A percentile compares a stretch with the other conserved stretches of the same genome.
Evolutionary conservation across 192 early-diverging fungal genomes (phyloP).

Genomic region (Cetraspora pellucida): DNA sequence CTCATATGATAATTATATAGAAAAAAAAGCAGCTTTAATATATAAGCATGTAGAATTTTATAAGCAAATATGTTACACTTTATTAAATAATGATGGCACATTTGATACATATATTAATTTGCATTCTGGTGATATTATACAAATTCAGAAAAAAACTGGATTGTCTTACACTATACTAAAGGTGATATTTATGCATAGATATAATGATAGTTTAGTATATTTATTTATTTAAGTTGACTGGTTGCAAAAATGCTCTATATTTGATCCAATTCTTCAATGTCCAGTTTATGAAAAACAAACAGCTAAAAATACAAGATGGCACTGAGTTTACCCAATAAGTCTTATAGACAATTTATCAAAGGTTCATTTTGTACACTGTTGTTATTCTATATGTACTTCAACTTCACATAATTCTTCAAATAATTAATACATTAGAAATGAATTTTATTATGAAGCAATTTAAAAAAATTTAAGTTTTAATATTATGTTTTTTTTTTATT

Average conservation of each 20-base stretch:
- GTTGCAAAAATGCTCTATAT: neutral
- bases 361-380: neutral
- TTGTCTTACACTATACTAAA: neutral
- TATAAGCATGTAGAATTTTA: neutral
- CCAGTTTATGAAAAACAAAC: conserved; percentile 2
- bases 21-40: neutral
- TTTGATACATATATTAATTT: neutral
- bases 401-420: neutral
- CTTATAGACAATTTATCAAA: neutral
- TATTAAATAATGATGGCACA: neutral
- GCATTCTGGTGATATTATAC: neutral
- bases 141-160: neutral
- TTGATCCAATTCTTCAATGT: neutral
- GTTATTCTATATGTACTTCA: neutral
- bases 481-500: too few species aligned
- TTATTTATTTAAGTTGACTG: neutral
- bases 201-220: neutral
- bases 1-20: neutral
- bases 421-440: neutral
- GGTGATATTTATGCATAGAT: neutral
- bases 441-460: conserved; percentile 1
- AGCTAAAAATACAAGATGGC: neutral
- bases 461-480: neutral
- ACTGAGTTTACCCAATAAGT: neutral
- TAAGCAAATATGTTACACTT: neutral